Percentiles rank a stretch among this genome's conserved stretches.
Conservation (phyloP, 2,329 filamentous ascomycete species). For the Aspergillus melleus region DNA sequence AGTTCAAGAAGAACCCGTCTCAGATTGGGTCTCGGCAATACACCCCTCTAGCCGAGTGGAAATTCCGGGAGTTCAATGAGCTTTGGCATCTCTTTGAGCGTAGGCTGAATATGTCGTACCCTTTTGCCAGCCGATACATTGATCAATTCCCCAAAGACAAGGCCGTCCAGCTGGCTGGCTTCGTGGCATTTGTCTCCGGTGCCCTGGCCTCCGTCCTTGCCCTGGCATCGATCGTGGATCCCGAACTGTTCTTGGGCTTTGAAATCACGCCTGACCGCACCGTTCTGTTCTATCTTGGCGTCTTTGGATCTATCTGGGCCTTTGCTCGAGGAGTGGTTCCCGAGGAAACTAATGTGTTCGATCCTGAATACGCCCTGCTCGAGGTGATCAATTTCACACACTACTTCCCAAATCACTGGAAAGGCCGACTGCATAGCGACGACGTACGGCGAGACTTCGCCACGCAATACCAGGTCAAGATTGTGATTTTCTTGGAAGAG, state of each 20-base stretch:
- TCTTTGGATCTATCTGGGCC: slow-evolving; percentile 82
- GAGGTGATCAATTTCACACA: slow-evolving; percentile 92
- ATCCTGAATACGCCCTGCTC: slow-evolving; percentile 83
- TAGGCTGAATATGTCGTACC: slow-evolving; percentile 89
- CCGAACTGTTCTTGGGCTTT: slow-evolving; percentile 86
- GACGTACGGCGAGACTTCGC: slow-evolving; percentile 92
- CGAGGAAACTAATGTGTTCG: slow-evolving; percentile 84
- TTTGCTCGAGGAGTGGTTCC: slow-evolving; percentile 79
- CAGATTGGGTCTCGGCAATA: slow-evolving; percentile 86
- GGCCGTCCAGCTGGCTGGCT: slow-evolving; percentile 78
- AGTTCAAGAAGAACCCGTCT: slow-evolving; percentile 92
- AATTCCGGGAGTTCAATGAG: slow-evolving; percentile 98
- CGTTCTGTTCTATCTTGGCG: slow-evolving; percentile 83
- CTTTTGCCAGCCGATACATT: slow-evolving; percentile 86
- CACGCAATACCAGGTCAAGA: slow-evolving; percentile 84
- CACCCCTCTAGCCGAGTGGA: slow-evolving; percentile 93
- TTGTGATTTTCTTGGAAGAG: slow-evolving; percentile 89
- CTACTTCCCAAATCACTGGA: slow-evolving; percentile 88
- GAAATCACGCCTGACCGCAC: slow-evolving; percentile 88
- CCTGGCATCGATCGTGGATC: slow-evolving; percentile 80
- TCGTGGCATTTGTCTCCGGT: slow-evolving; percentile 83
- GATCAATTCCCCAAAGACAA: slow-evolving; percentile 97
- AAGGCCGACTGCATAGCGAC: slow-evolving; percentile 84
- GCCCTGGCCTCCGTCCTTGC: slow-evolving; percentile 84
- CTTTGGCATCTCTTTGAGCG: slow-evolving; percentile 88